These are phyloP conservation scores for Solanum chmielewskii DNA, from an alignment of 257 asterid genomes.

Conservation along the genomic window DNA sequence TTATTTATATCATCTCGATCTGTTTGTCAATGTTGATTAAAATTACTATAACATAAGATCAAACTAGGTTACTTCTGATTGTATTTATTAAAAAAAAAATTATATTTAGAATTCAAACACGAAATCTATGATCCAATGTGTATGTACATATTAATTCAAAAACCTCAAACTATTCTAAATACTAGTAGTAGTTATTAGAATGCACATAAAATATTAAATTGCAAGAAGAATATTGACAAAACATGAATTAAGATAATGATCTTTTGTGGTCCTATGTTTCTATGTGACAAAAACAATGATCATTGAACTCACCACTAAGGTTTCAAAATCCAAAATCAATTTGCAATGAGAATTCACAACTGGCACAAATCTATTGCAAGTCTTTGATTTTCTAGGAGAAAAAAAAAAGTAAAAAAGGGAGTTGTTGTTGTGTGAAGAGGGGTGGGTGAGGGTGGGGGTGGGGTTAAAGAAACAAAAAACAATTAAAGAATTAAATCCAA, in stretches of 20 bases:
- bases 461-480: background rate
- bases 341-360: background rate
- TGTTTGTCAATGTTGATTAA: background rate
- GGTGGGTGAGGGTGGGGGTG: fast-evolving
- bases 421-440: too few relatives aligned
- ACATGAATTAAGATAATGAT: background rate
- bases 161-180: background rate
- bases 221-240: background rate
- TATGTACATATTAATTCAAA: background rate
- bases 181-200: background rate
- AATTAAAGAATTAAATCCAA: background rate
- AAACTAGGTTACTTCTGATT: background rate
- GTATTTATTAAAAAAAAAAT: background rate
- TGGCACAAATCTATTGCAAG: background rate
- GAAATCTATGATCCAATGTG: background rate
- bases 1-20: background rate
- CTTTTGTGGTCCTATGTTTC: background rate
- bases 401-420: background rate
- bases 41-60: background rate
- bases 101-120: background rate
- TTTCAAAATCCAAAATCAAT: background rate
- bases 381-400: background rate
- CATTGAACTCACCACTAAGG: background rate
- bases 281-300: background rate
- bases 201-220: background rate